These are phyloP conservation scores for Zymoseptoria pseudotritici DNA, from an alignment of 2,329 filamentous ascomycete species.

Conservation along the genomic window DNA sequence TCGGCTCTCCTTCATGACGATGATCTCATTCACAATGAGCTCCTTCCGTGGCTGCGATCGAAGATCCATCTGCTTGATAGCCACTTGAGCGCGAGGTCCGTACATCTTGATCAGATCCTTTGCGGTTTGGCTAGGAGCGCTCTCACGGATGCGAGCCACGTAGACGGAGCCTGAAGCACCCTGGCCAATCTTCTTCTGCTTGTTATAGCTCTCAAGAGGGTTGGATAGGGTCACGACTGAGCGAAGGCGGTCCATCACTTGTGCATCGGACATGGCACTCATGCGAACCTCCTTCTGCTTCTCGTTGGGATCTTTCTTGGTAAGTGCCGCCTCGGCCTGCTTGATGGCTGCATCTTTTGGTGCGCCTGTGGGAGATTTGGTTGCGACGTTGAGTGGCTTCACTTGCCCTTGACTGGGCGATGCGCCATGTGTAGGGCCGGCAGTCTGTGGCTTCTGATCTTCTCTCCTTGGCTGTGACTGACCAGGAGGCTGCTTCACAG, in stretches of 20 bases:
- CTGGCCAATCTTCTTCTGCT: conserved; percentile 99
- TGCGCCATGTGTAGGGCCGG: conserved; percentile 23
- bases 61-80: conserved; percentile 99
- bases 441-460: conserved; percentile 21
- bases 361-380: conserved; percentile 41
- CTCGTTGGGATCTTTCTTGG: conserved; percentile 66
- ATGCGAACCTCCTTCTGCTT: conserved; percentile 83
- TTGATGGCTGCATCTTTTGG: conserved; percentile 64
- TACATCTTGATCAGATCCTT: conserved; percentile 71
- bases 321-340: conserved; percentile 82
- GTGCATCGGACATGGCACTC: conserved; percentile 94
- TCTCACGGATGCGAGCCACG: conserved; percentile 89
- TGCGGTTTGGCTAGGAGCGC: conserved; percentile 71
- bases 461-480: conserved; percentile 16
- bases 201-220: conserved; percentile 90
- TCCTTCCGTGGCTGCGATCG: conserved; percentile 96
- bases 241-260: conserved; percentile 93
- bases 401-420: conserved; percentile 19
- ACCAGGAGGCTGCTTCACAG: conserved; percentile 21
- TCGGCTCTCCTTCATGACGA: conserved; percentile 99
- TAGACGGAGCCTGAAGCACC: conserved; percentile 97
- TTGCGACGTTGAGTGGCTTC: conserved; percentile 49
- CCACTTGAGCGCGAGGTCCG: conserved; percentile 78
- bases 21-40: conserved; percentile 97
- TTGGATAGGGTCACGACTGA: conserved; percentile 94